These are phyloP conservation scores for Heterobasidion occidentale DNA, from an alignment of 1,284 basidiomycete genomes.

Conservation along the genomic window DNA sequence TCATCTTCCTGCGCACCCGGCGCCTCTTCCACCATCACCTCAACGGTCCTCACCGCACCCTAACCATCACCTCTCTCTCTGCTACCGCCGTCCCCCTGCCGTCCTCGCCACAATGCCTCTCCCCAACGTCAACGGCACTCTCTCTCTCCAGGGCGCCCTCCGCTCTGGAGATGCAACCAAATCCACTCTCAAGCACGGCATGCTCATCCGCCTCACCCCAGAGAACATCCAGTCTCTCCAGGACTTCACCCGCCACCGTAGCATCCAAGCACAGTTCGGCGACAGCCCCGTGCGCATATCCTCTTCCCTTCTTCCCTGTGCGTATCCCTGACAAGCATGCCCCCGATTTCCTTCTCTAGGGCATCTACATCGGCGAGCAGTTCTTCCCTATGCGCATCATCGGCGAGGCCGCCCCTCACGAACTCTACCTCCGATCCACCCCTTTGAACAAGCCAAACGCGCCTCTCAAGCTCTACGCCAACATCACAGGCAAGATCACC, in stretches of 20 bases:
- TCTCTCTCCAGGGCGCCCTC: slow-evolving; percentile 50
- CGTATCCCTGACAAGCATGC: neutral
- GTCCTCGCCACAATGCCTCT: slow-evolving; percentile 45
- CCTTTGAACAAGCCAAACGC: slow-evolving; percentile 47
- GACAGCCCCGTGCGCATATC: slow-evolving; percentile 38
- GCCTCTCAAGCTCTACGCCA: slow-evolving; percentile 64
- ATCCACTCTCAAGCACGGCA: slow-evolving; percentile 58
- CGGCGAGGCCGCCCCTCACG: slow-evolving; percentile 50
- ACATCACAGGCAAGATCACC: slow-evolving; percentile 57
- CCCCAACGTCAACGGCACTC: slow-evolving; percentile 31
- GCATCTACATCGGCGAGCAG: slow-evolving; percentile 52
- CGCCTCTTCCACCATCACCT: too few relatives aligned
- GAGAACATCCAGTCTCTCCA: slow-evolving; percentile 62
- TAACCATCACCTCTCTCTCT: too few relatives aligned
- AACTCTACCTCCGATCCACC: slow-evolving; percentile 59
- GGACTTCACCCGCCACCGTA: slow-evolving; percentile 33
- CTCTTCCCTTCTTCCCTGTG: neutral
- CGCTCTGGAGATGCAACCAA: slow-evolving; percentile 44
- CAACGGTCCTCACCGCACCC: too few relatives aligned
- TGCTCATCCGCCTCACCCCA: slow-evolving; percentile 63
- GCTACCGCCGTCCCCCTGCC: too few relatives aligned
- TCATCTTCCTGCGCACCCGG: too few relatives aligned
- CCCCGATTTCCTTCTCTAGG: slow-evolving; percentile 29
- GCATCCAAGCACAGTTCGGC: slow-evolving; percentile 53
- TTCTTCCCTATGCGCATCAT: slow-evolving; percentile 52